A percentile compares a stretch with the other conserved stretches of the same genome.
Evolutionary conservation across 169 alveolate genomes (phyloP).

Genomic region (Plasmodium cynomolgi): DNA sequence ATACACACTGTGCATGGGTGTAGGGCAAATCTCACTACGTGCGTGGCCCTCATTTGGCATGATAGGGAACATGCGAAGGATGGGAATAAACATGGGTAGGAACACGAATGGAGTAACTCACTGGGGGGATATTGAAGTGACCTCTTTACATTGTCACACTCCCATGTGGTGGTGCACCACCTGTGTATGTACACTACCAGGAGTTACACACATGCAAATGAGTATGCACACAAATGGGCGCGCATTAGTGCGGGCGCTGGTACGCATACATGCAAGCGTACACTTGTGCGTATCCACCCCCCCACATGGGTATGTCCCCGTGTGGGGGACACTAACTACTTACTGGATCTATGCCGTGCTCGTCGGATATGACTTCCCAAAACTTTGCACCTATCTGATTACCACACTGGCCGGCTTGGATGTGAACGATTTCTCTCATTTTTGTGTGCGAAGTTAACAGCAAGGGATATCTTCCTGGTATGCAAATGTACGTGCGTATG

Average conservation of each 20-base stretch:
- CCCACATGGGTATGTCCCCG: neutral
- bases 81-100: neutral
- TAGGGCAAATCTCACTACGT: neutral
- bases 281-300: neutral
- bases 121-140: neutral
- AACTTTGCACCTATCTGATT: conserved; percentile 99
- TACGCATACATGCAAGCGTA: conserved; percentile 2
- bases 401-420: conserved; percentile 99
- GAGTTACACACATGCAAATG: neutral
- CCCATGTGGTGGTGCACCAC: neutral
- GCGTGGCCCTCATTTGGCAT: neutral
- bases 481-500: conserved; percentile 19
- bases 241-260: neutral
- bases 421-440: conserved; percentile 99
- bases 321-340: conserved; percentile 43
- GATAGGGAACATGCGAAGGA: neutral
- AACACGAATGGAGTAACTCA: neutral
- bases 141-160: neutral
- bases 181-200: neutral
- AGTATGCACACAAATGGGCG: neutral
- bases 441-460: conserved; percentile 29
- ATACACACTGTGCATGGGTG: neutral
- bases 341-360: conserved; percentile 98
- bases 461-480: conserved; percentile 2
- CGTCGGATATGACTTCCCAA: conserved; percentile 99